Conservation (phyloP, 345 rosid genomes). For the Mangifera indica region DNA sequence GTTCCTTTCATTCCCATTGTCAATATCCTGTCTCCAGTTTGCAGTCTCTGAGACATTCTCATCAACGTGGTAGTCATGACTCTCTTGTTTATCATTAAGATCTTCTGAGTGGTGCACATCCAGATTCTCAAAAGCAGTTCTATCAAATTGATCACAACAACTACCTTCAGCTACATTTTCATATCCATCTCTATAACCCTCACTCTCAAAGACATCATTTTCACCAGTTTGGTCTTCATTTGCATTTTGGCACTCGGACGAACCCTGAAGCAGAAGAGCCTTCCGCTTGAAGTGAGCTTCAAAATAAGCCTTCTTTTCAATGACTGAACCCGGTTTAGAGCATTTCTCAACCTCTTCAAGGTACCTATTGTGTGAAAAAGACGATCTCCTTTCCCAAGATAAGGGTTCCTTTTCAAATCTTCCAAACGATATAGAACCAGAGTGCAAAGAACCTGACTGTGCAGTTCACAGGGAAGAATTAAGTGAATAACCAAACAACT, state of each 20-base stretch:
- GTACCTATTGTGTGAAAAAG: slow-evolving; percentile 82
- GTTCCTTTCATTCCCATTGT: slow-evolving; percentile 21
- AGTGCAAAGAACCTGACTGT: slow-evolving; percentile 67
- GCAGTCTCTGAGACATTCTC: slow-evolving; percentile 25
- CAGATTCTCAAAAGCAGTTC: slow-evolving; percentile 24
- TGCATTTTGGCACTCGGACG: slow-evolving; percentile 42
- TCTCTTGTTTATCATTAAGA: slow-evolving; percentile 20
- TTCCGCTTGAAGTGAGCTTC: slow-evolving; percentile 89
- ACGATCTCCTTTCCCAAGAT: slow-evolving; percentile 85
- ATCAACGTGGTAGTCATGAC: slow-evolving; percentile 22
- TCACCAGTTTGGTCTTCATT: slow-evolving; percentile 31
- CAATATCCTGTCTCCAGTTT: slow-evolving; percentile 10
- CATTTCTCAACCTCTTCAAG: slow-evolving; percentile 91
- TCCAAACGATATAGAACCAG: slow-evolving; percentile 90
- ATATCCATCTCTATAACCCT: slow-evolving; percentile 29
- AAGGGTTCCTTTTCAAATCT: slow-evolving; percentile 79
- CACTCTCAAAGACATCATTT: slow-evolving; percentile 27
- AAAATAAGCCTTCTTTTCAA: slow-evolving; percentile 76
- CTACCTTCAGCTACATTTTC: slow-evolving; percentile 29
- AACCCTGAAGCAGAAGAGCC: slow-evolving; percentile 49
- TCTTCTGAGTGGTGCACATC: slow-evolving; percentile 21
- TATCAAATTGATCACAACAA: slow-evolving; percentile 27
- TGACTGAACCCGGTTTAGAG: slow-evolving; percentile 82
- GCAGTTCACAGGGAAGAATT: slow-evolving; percentile 18
- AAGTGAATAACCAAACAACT: slow-evolving; percentile 4